Percentiles rank a stretch among this genome's conserved stretches.
Evolutionary conservation across 352 stramenopile species (phyloP).

Genomic region (Globisporangium nodosum): DNA sequence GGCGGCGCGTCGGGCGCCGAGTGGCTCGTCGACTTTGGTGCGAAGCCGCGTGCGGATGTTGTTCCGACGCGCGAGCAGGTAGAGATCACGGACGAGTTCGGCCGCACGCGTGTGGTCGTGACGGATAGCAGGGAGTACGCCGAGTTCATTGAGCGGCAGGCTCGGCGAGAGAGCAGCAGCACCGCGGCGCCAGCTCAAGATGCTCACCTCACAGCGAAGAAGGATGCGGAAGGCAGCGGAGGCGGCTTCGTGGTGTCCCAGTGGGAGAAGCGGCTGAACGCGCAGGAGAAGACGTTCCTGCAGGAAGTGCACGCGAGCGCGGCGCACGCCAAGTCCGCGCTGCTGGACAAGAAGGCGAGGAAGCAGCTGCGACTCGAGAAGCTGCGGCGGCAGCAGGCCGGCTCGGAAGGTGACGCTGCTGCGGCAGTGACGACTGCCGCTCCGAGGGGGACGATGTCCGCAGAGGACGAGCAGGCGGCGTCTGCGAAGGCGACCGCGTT

Average conservation of each 20-base stretch:
- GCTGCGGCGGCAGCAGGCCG: constrained; percentile 26
- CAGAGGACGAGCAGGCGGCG: constrained; percentile 20
- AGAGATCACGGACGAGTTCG: constrained; percentile 61
- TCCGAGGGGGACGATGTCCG: background rate
- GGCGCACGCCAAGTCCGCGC: constrained; percentile 35
- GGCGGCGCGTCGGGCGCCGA: constrained; percentile 17
- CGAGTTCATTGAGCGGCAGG: constrained; percentile 17
- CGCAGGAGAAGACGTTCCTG: constrained; percentile 53
- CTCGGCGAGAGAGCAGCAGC: constrained; percentile 1
- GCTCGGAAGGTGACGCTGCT: background rate
- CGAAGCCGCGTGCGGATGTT: constrained; percentile 28
- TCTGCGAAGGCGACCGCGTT: constrained; percentile 55
- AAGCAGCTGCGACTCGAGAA: constrained; percentile 68
- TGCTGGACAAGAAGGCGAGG: constrained; percentile 32
- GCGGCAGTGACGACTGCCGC: constrained; percentile 3
- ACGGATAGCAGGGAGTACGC: constrained; percentile 31
- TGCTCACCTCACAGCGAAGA: background rate
- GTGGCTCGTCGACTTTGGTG: constrained; percentile 66
- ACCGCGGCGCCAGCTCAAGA: background rate
- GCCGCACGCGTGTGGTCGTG: constrained; percentile 35
- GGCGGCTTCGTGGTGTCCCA: constrained; percentile 77
- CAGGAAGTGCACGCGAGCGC: constrained; percentile 57
- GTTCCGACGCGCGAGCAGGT: constrained; percentile 6
- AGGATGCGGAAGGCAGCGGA: background rate
- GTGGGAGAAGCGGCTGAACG: constrained; percentile 73